Conservation (phyloP, 306 rosid genomes). For the Fagus sylvatica region DNA sequence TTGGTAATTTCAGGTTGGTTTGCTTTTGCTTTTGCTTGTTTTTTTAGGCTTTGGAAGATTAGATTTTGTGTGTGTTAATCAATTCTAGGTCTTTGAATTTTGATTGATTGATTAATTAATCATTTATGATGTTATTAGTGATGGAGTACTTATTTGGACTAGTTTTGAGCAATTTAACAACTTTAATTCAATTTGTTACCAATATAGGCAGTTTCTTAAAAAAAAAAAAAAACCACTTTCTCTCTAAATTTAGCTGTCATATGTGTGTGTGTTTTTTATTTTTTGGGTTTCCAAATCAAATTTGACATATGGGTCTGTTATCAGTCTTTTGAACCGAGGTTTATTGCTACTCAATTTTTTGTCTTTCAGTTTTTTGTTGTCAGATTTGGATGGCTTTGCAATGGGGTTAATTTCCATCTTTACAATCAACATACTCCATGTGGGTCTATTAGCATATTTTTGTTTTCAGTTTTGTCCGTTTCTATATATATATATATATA, state of each 20-base stretch:
- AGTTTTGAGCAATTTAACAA: not conserved
- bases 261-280: not conserved
- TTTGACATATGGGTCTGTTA: not conserved
- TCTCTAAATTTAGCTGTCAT: not conserved
- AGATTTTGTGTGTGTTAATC: not conserved
- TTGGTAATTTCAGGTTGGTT: conserved; percentile 52
- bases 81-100: not conserved
- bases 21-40: not conserved
- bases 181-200: not conserved
- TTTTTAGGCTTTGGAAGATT: conserved; percentile 1
- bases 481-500: not conserved
- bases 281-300: not conserved
- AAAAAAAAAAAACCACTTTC: not conserved
- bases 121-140: not conserved
- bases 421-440: not conserved
- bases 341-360: not conserved
- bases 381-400: conserved; percentile 8
- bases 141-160: not conserved
- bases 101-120: not conserved
- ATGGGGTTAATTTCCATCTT: not conserved
- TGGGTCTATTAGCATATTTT: conserved; percentile 4
- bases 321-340: not conserved
- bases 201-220: too few species aligned
- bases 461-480: not conserved
- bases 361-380: not conserved